Evolutionary conservation across 257 asterid genomes (phyloP).

Genomic region (Nicotiana noctiflora): DNA sequence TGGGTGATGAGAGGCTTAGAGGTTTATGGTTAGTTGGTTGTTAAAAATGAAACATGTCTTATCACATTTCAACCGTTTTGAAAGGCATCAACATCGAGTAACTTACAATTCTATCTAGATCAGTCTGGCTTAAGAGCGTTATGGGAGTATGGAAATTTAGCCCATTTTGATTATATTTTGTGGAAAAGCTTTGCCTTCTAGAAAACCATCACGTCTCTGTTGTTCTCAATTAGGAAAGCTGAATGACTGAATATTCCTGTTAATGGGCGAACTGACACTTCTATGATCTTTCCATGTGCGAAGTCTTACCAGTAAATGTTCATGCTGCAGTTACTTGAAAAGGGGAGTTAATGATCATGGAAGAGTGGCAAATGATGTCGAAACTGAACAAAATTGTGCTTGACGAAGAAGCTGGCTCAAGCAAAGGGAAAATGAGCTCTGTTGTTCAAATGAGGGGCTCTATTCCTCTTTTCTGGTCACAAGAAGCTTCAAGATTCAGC

Average conservation of each 20-base stretch:
- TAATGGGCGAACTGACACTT: background rate
- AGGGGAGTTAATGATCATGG: conserved; percentile 99
- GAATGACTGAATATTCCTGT: background rate
- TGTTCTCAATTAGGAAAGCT: background rate
- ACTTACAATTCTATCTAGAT: background rate
- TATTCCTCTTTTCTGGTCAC: conserved; percentile 99
- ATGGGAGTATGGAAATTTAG: background rate
- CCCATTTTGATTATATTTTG: background rate
- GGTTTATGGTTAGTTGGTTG: background rate
- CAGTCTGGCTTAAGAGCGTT: background rate
- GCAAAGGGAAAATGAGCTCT: conserved; percentile 97
- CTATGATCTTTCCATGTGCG: background rate
- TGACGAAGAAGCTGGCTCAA: conserved; percentile 94
- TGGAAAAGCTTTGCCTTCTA: background rate
- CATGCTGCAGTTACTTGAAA: conserved; percentile 70
- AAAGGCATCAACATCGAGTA: background rate
- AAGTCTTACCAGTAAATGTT: conserved; percentile 8
- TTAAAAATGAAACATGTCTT: background rate
- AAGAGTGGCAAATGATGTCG: conserved; percentile 98
- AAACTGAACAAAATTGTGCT: conserved; percentile 96
- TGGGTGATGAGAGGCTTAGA: background rate
- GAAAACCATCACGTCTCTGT: background rate
- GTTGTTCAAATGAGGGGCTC: conserved; percentile 99
- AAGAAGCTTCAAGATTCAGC: conserved; percentile 98
- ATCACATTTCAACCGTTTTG: background rate